Evolutionary conservation across 78 protist species (phyloP).

Genomic region (Dictyostelium intermedium): DNA sequence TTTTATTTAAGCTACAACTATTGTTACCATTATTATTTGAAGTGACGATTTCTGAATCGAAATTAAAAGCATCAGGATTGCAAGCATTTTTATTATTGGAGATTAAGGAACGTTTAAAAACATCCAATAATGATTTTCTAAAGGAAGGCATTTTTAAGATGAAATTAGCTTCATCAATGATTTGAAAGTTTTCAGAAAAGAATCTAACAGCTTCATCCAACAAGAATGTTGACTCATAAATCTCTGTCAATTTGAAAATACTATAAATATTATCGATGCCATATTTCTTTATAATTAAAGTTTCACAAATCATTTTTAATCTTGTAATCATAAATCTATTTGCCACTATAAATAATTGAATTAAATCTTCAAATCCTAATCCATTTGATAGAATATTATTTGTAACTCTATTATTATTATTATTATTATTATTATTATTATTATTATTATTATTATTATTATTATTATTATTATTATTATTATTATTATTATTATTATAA

Average conservation of each 20-base stretch:
- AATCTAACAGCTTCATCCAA: slow-evolving; percentile 20
- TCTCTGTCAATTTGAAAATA: slow-evolving; percentile 42
- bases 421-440: too few relatives aligned
- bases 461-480: too few relatives aligned
- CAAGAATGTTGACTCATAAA: slow-evolving; percentile 38
- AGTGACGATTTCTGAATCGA: not conserved
- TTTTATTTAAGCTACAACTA: not conserved
- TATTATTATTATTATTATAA: too few relatives aligned
- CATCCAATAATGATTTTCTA: slow-evolving; percentile 39
- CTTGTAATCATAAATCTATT: slow-evolving; percentile 62
- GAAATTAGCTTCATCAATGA: not conserved
- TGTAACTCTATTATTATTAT: too few relatives aligned
- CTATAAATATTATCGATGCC: slow-evolving; percentile 8
- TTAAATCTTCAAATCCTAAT: slow-evolving; percentile 35
- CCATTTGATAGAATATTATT: not conserved
- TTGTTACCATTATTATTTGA: not conserved
- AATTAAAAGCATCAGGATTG: not conserved
- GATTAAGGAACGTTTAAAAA: not conserved
- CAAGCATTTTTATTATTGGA: not conserved
- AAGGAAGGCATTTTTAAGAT: slow-evolving; percentile 48
- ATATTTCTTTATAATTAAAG: slow-evolving; percentile 4
- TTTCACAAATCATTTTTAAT: slow-evolving; percentile 37
- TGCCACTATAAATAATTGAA: slow-evolving; percentile 24
- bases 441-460: too few relatives aligned
- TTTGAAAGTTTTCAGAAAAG: slow-evolving; percentile 17